Evolutionary conservation across 1,284 basidiomycete genomes (phyloP).

Genomic region (Ganoderma boninense): DNA sequence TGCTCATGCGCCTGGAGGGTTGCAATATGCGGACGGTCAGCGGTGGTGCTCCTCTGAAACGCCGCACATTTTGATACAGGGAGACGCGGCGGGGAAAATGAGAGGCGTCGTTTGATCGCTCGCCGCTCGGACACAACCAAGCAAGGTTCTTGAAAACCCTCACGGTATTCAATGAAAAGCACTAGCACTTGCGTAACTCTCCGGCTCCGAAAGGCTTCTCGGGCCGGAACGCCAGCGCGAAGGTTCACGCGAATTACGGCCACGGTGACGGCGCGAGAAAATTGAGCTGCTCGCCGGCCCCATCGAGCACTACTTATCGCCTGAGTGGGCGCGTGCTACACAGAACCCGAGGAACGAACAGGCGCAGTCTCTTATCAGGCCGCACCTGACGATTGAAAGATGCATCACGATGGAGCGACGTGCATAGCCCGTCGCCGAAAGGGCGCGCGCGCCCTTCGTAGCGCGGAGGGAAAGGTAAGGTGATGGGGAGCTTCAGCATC

Average conservation of each 20-base stretch:
- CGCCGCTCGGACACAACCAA: background rate
- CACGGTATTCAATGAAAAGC: background rate
- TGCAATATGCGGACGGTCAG: background rate
- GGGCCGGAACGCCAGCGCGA: background rate
- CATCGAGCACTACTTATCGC: too few species aligned
- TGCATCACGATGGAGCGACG: background rate
- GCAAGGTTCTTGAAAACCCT: background rate
- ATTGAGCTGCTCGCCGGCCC: too few species aligned
- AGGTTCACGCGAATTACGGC: background rate
- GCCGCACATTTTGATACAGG: background rate
- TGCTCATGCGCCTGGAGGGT: slow-evolving; percentile 49
- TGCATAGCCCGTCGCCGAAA: background rate
- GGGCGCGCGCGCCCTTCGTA: background rate
- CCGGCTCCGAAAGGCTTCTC: background rate
- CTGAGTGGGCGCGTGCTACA: background rate
- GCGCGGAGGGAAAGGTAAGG: background rate
- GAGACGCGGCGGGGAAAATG: background rate
- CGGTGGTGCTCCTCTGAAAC: background rate
- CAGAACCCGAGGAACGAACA: background rate
- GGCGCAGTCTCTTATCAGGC: background rate
- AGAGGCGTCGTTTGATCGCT: background rate
- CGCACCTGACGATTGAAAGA: background rate
- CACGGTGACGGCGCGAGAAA: background rate
- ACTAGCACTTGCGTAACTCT: background rate
- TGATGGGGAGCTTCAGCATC: background rate